Evolutionary conservation across 345 rosid genomes (phyloP).

Genomic region (Arabidopsis thaliana): TAIR10.1 NC_003070.9:26288501-26289000

Average conservation of each 20-base stretch:
- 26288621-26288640: constrained; percentile 80
- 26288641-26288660: constrained; percentile 84
- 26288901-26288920: constrained; percentile 99
- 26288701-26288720: constrained; percentile 16
- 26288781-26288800: constrained; percentile 81
- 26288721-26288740: not conserved
- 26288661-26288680: constrained; percentile 75
- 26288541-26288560: constrained; percentile 75
- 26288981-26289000: not conserved
- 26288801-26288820: constrained; percentile 76
- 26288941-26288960: constrained; percentile 47
- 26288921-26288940: constrained; percentile 98
- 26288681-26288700: not conserved
- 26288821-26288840: constrained; percentile 67
- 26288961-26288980: not conserved
- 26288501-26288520: constrained; percentile 33
- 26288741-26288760: not conserved
- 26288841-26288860: constrained; percentile 82
- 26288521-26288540: constrained; percentile 91
- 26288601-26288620: constrained; percentile 95
- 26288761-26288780: constrained; percentile 62
- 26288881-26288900: constrained; percentile 93
- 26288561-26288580: constrained; percentile 64
- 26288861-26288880: constrained; percentile 96
- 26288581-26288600: constrained; percentile 71